Conservation (phyloP, 805 yeast species). For the Diddensiella caesifluorescens region DNA sequence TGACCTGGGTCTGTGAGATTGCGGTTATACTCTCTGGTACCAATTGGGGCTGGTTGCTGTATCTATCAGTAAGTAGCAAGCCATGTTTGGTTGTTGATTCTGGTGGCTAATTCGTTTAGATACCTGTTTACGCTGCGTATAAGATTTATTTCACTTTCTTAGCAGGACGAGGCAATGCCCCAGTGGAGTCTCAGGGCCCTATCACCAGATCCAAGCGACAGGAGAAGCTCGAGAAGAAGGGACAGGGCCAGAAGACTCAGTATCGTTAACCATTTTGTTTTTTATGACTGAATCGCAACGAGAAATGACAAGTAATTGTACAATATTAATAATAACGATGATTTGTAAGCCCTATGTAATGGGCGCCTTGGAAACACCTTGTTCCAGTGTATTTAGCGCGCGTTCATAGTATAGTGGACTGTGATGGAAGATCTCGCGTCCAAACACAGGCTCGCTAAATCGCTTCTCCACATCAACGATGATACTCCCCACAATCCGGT, state of each 20-base stretch:
- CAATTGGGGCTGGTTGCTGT: constrained; percentile 56
- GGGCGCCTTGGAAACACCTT: constrained; percentile 26
- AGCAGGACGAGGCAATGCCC: constrained; percentile 24
- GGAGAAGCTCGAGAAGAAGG: constrained; percentile 36
- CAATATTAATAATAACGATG: not conserved
- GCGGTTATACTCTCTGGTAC: constrained; percentile 51
- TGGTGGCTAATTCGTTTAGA: constrained; percentile 13
- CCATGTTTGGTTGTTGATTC: constrained; percentile 1
- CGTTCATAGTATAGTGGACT: constrained; percentile 32
- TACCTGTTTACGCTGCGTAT: constrained; percentile 50
- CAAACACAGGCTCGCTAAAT: constrained; percentile 32
- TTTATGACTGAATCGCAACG: constrained; percentile 3
- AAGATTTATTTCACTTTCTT: constrained; percentile 40
- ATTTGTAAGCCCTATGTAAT: constrained; percentile 2
- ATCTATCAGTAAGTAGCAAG: constrained; percentile 30
- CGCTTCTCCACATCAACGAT: constrained; percentile 30
- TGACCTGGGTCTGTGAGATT: constrained; percentile 55
- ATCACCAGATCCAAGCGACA: constrained; percentile 34
- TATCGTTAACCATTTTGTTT: constrained; percentile 5
- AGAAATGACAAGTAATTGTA: not conserved
- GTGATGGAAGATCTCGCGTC: constrained; percentile 32
- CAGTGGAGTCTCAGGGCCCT: constrained; percentile 12
- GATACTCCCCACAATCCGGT: constrained; percentile 26
- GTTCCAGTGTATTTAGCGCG: constrained; percentile 27
- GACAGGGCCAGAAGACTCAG: constrained; percentile 16